Evolutionary conservation across 768 basidiomycete genomes (phyloP).

Genomic region (Naganishia kalamii): DNA sequence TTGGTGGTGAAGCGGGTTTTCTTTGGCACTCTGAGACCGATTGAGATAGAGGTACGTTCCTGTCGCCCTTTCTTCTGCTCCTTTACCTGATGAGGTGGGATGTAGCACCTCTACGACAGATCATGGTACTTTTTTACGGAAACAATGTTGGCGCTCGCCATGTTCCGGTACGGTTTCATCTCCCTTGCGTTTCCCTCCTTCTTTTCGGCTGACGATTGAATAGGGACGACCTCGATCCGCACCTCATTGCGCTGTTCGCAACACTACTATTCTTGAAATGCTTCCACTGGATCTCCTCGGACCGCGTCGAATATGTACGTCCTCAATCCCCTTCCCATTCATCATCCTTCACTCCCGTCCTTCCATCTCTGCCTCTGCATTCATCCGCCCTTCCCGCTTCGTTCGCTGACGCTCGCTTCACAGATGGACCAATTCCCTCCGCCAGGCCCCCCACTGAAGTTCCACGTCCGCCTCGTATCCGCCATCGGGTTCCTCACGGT

Average conservation of each 20-base stretch:
- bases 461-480: constrained; percentile 73
- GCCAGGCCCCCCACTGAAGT: constrained; percentile 71
- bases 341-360: neutral
- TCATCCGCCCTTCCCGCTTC: constrained; percentile 21
- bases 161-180: constrained; percentile 59
- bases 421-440: constrained; percentile 97
- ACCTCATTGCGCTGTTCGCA: constrained; percentile 87
- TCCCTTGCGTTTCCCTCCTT: neutral
- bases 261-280: constrained; percentile 89
- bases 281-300: constrained; percentile 94
- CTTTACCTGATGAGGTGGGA: neutral
- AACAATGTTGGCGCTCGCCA: constrained; percentile 89
- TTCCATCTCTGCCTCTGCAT: too few species aligned
- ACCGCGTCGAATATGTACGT: constrained; percentile 90
- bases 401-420: neutral
- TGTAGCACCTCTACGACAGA: constrained; percentile 84
- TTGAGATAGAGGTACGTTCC: constrained; percentile 76
- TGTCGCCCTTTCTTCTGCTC: neutral
- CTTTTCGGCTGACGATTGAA: neutral
- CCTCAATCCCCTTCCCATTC: too few species aligned
- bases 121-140: constrained; percentile 98
- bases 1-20: constrained; percentile 77
- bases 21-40: constrained; percentile 78
- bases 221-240: constrained; percentile 45
- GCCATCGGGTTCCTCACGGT: constrained; percentile 70